phyloP scores from a whole-genome alignment of 148 eudicot species.

The Hydrangea macrophylla region DNA sequence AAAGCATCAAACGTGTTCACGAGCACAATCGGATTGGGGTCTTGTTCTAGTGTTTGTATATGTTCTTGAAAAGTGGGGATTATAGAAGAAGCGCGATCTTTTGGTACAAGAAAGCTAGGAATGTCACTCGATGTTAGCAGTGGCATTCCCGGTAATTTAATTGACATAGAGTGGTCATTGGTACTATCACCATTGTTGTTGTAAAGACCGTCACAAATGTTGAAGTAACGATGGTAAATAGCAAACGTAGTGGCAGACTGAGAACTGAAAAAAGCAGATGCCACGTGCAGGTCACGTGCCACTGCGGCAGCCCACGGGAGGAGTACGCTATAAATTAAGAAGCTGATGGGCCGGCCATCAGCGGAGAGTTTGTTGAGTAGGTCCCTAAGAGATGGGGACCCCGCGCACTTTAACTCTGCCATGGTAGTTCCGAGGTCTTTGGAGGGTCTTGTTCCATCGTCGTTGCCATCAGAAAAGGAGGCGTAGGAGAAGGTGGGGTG shows the following conservation, averaged over 20 bases:
- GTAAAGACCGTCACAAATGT: conserved; percentile 5
- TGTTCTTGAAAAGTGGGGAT: no score
- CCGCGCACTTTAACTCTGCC: conserved; percentile 13
- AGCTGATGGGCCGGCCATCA: conserved; percentile 25
- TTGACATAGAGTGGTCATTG: no score
- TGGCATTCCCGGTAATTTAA: no score
- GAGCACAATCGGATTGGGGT: no score
- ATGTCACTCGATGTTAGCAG: no score
- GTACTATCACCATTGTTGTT: no score
- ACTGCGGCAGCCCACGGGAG: conserved; percentile 44
- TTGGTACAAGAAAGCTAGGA: no score
- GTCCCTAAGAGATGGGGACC: conserved; percentile 10
- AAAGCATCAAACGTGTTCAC: no score
- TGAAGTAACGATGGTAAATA: conserved; percentile 30
- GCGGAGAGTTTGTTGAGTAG: conserved; percentile 4
- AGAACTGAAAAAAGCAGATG: conserved; percentile 26
- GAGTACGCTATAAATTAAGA: conserved; percentile 31
- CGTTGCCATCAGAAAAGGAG: conserved; percentile 35
- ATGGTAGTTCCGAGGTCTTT: conserved; percentile 4
- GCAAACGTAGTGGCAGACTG: conserved; percentile 31
- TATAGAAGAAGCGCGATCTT: no score
- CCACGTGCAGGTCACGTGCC: conserved; percentile 37
- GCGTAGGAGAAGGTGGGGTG: conserved; percentile 19
- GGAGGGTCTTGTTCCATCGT: conserved; percentile 10
- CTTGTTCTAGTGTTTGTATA: no score